These are phyloP conservation scores for Verticillium isaacii DNA, from an alignment of 2,329 filamentous ascomycete species.

Conservation along the genomic window DNA sequence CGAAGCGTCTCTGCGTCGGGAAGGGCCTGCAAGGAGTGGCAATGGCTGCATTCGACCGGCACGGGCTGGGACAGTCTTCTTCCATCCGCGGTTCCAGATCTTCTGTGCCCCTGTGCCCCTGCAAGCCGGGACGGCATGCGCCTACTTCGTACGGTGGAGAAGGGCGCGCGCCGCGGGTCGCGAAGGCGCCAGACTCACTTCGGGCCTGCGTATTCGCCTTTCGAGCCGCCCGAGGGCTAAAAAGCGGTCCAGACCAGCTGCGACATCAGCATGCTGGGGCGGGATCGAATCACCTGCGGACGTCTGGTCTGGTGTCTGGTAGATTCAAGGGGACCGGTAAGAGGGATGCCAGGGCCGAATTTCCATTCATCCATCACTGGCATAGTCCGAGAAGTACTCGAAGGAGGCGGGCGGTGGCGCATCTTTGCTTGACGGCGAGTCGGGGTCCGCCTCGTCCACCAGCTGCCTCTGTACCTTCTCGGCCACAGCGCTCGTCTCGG, in stretches of 20 bases:
- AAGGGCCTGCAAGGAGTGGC: neutral
- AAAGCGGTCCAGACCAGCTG: neutral
- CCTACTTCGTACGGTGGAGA: neutral
- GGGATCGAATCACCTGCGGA: neutral
- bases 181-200: neutral
- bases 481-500: slow-evolving; percentile 1
- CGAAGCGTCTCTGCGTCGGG: neutral
- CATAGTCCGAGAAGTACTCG: slow-evolving; percentile 27
- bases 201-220: neutral
- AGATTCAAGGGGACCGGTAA: neutral
- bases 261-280: neutral
- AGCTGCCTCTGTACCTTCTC: slow-evolving; percentile 7
- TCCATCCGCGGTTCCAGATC: neutral
- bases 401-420: slow-evolving; percentile 23
- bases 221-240: neutral
- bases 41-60: neutral
- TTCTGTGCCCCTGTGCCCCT: neutral
- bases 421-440: slow-evolving; percentile 18
- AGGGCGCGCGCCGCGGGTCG: neutral
- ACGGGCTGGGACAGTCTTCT: neutral
- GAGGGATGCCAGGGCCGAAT: neutral
- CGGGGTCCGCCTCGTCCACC: slow-evolving; percentile 19
- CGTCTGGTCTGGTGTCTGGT: neutral
- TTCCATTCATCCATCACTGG: neutral
- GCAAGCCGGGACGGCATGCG: neutral